Percentiles rank a stretch among this genome's conserved stretches.
Conservation (phyloP, 2,329 filamentous ascomycete genomes). For the Xylariales sp. region DNA sequence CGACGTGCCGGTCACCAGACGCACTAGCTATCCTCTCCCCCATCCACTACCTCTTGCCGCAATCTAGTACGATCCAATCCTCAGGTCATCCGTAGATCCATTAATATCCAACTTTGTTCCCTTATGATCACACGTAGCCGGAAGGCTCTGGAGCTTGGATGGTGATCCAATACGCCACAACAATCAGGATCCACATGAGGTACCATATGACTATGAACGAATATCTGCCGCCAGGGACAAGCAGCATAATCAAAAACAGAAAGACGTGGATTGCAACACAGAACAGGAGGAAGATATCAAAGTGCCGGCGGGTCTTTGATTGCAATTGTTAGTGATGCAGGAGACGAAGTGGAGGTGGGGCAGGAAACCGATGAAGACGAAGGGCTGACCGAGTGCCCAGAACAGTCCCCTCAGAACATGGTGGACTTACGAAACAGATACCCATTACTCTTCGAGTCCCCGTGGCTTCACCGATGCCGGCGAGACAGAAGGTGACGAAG, state of each 20-base stretch:
- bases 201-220: slow-evolving; percentile 5
- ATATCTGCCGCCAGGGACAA: no score
- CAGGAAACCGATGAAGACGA: no score
- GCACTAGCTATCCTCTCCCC: no score
- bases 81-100: no score
- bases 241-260: slow-evolving; percentile 1
- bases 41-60: no score
- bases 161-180: slow-evolving; percentile 3
- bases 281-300: slow-evolving; percentile 4
- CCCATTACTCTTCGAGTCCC: slow-evolving; percentile 3
- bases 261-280: slow-evolving; percentile 1
- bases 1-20: no score
- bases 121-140: slow-evolving; percentile 5
- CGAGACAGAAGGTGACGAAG: slow-evolving; percentile 5
- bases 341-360: no score
- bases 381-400: no score
- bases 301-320: slow-evolving; percentile 5
- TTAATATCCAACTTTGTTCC: no score
- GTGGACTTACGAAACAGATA: not conserved
- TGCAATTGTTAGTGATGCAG: no score
- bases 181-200: slow-evolving; percentile 7
- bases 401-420: not conserved
- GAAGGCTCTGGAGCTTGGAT: slow-evolving; percentile 1
- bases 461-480: slow-evolving; percentile 1
- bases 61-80: no score